Conservation (phyloP, 2,329 filamentous ascomycete species). For the Ceratocystis eucalypticola region DNA sequence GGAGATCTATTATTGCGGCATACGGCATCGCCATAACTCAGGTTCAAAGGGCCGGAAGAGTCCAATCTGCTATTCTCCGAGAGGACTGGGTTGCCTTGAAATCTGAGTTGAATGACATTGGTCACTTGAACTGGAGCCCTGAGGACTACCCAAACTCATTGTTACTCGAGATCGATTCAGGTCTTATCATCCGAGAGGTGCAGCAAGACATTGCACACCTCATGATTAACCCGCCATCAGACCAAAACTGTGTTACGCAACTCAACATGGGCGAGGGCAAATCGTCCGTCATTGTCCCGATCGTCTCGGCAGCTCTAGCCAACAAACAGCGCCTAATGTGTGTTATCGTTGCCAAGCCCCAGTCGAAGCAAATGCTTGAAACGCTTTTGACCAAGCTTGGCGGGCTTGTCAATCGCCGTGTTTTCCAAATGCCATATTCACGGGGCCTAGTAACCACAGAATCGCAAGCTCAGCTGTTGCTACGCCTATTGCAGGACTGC, state of each 20-base stretch:
- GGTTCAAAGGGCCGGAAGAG: constrained; percentile 32
- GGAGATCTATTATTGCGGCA: constrained; percentile 27
- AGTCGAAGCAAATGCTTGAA: constrained; percentile 47
- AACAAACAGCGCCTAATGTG: constrained; percentile 39
- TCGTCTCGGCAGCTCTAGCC: constrained; percentile 42
- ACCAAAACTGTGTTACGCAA: constrained; percentile 44
- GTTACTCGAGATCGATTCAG: constrained; percentile 50
- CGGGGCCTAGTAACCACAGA: constrained; percentile 27
- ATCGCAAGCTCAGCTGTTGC: constrained; percentile 26
- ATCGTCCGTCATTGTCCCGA: constrained; percentile 54
- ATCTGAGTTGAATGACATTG: constrained; percentile 35
- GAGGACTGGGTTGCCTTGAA: constrained; percentile 25
- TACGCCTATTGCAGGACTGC: constrained; percentile 33
- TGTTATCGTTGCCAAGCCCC: constrained; percentile 47
- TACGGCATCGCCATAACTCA: constrained; percentile 31
- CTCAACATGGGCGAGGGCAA: constrained; percentile 63
- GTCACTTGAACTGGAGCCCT: constrained; percentile 44
- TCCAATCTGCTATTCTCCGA: constrained; percentile 23
- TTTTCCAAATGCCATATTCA: constrained; percentile 48
- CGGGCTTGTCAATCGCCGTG: constrained; percentile 38
- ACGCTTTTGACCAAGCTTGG: constrained; percentile 42
- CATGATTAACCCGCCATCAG: constrained; percentile 36
- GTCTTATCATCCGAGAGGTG: constrained; percentile 44
- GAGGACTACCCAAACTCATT: constrained; percentile 43
- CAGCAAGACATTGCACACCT: constrained; percentile 44